Evolutionary conservation across 805 yeast genomes (phyloP).

Genomic region (Sugiyamaella chiloensis): DNA sequence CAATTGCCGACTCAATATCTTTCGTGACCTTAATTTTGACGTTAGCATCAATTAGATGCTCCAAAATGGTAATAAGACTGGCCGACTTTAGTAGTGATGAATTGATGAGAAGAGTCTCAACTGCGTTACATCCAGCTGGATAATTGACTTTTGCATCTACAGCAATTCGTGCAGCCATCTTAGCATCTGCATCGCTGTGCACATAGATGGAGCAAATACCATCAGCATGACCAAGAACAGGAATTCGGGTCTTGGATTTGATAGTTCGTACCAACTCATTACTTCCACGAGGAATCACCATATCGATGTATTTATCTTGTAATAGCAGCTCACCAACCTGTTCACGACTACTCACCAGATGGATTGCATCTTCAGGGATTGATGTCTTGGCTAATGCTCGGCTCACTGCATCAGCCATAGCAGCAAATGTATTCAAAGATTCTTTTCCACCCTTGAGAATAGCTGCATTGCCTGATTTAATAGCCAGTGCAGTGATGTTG

Average conservation of each 20-base stretch:
- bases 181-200: conserved; percentile 71
- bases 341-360: conserved; percentile 82
- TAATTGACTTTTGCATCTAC: conserved; percentile 92
- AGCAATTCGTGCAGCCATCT: conserved; percentile 69
- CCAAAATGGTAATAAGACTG: conserved; percentile 25
- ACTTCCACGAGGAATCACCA: conserved; percentile 98
- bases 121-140: conserved; percentile 99
- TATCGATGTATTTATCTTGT: conserved; percentile 87
- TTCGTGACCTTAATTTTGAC: conserved; percentile 70
- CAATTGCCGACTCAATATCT: conserved; percentile 39
- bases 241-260: conserved; percentile 85
- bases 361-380: conserved; percentile 80
- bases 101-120: conserved; percentile 76
- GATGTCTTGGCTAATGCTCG: conserved; percentile 57
- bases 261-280: conserved; percentile 85
- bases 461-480: conserved; percentile 96
- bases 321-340: conserved; percentile 80
- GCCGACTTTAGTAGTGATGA: conserved; percentile 22
- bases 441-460: conserved; percentile 98
- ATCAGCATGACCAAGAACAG: conserved; percentile 98
- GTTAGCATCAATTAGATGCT: conserved; percentile 53
- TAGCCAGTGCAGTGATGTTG: conserved; percentile 90
- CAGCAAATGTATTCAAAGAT: conserved; percentile 76
- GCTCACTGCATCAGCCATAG: conserved; percentile 71
- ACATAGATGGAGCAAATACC: conserved; percentile 91